These are phyloP conservation scores for Fusarium zealandicum DNA, from an alignment of 2,329 filamentous ascomycete species.

Conservation along the genomic window DNA sequence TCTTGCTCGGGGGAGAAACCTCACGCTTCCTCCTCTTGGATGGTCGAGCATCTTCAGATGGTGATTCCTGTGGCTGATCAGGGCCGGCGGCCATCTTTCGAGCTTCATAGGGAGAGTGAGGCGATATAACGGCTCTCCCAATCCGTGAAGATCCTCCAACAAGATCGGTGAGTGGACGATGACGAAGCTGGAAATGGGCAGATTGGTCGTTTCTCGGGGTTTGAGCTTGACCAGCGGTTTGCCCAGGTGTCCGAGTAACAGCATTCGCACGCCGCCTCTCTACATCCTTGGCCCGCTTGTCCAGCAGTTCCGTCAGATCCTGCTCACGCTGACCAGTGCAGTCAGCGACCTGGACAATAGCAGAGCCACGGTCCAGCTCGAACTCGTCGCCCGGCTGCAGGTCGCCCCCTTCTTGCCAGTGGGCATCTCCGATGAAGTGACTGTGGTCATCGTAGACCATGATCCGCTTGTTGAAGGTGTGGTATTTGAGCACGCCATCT, in stretches of 20 bases:
- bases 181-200: slow-evolving; percentile 49
- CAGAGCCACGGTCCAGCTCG: slow-evolving; percentile 74
- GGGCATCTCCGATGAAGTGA: slow-evolving; percentile 83
- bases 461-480: slow-evolving; percentile 87
- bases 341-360: slow-evolving; percentile 83
- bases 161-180: slow-evolving; percentile 53
- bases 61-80: slow-evolving; percentile 23
- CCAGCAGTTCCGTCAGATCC: slow-evolving; percentile 77
- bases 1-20: slow-evolving; percentile 45
- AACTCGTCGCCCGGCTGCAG: slow-evolving; percentile 85
- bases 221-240: slow-evolving; percentile 31
- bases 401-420: slow-evolving; percentile 75
- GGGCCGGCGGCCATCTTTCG: slow-evolving; percentile 35
- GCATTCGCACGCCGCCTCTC: slow-evolving; percentile 56
- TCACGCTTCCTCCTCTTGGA: slow-evolving; percentile 42
- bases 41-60: slow-evolving; percentile 29
- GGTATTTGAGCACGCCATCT: slow-evolving; percentile 86
- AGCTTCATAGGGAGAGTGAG: slow-evolving; percentile 46
- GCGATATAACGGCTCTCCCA: slow-evolving; percentile 45
- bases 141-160: slow-evolving; percentile 43
- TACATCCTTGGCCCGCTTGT: slow-evolving; percentile 69
- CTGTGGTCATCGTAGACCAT: slow-evolving; percentile 88
- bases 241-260: slow-evolving; percentile 46
- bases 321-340: slow-evolving; percentile 75
- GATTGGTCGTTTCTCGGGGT: slow-evolving; percentile 32